Evolutionary conservation across 768 basidiomycete species (phyloP), one percentile per base, ranked within the genome.

Genomic region (Floccularia luteovirens): DNA sequence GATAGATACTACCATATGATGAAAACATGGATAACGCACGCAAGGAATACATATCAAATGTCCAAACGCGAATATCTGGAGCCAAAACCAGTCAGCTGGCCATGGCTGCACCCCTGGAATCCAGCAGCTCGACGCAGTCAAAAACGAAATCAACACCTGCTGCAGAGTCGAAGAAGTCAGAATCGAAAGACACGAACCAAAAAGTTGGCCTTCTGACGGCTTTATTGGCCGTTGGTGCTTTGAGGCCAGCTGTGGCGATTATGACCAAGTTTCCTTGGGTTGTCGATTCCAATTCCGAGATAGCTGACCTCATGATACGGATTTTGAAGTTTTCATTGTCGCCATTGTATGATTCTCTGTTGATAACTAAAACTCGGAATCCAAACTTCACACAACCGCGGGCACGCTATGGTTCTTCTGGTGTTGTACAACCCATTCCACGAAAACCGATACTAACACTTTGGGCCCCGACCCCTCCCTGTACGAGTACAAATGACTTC

Each of bases 271-370:
- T 79, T 56, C 87, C 86, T 3, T 91, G 90, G 84, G 60, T 96
- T 33, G 77, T 85, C 14, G 82, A 90, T 46, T 77, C 81, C 24
- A 75, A 85, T 42, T 77, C 82, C 0, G 85, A 91, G 48, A 68
- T 98, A 36, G 86, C 91, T 5, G 93, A 97, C 56, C 66, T 97
- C 32, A 68, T 96, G 48, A 66, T 96, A 22, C 84, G 90, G 23
- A 62, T 86, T 16, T 59, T 92, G 47, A 75, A 77, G 47, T 62
- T 74, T 43, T 84, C 89, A 0, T 64, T 96, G 10, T 61, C 75
- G 1, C 72, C 78, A 1, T 60, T 94, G 3, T 93, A 90, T 52
- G 72, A 75, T 13, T 56, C 63, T 22, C 47, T 58, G 5, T 52
- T 75, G 36, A 67, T 74, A 31, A 62, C 64, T 22, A 84, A 79